Percentiles rank a stretch among this genome's conserved stretches.
phyloP scores from a whole-genome alignment of 768 basidiomycete species.

The Mycena olivaceomarginata region DNA sequence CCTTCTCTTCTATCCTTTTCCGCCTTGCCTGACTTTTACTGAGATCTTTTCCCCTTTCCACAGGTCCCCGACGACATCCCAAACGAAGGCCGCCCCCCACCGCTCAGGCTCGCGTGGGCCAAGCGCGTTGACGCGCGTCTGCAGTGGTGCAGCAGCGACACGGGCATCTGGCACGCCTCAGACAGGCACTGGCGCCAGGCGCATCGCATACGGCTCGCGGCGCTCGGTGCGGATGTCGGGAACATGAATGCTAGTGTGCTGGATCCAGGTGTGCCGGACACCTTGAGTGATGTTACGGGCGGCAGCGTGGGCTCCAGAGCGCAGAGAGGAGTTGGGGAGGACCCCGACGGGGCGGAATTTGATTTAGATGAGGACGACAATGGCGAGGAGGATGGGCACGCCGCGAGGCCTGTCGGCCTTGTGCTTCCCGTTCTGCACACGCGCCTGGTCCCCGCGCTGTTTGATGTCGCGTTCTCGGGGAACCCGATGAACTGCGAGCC shows the following conservation, averaged over 20 bases:
- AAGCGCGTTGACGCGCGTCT: slow-evolving; percentile 73
- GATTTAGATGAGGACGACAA: background rate
- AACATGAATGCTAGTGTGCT: slow-evolving; percentile 58
- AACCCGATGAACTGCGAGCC: slow-evolving; percentile 62
- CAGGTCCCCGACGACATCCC: slow-evolving; percentile 43
- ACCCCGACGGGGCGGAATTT: no score
- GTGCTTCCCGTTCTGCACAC: slow-evolving; percentile 53
- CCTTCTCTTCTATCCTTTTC: background rate
- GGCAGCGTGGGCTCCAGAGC: background rate
- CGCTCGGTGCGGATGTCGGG: slow-evolving; percentile 53
- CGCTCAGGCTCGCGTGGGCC: slow-evolving; percentile 69
- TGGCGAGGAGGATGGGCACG: slow-evolving; percentile 1
- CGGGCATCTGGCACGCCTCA: slow-evolving; percentile 72
- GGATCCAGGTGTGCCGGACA: slow-evolving; percentile 38
- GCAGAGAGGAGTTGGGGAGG: background rate
- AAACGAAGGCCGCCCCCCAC: slow-evolving; percentile 35
- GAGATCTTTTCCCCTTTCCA: no score
- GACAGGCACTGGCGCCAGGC: slow-evolving; percentile 64
- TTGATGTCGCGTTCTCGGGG: slow-evolving; percentile 73
- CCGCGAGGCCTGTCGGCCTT: slow-evolving; percentile 55
- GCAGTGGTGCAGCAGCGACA: slow-evolving; percentile 85
- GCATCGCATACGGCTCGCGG: slow-evolving; percentile 67
- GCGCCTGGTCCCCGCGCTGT: slow-evolving; percentile 65
- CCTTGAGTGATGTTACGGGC: background rate
- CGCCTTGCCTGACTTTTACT: no score